A percentile compares a stretch with the other conserved stretches of the same genome.
Conservation (phyloP, 345 rosid genomes). For the Toxicodendron radicans region DNA sequence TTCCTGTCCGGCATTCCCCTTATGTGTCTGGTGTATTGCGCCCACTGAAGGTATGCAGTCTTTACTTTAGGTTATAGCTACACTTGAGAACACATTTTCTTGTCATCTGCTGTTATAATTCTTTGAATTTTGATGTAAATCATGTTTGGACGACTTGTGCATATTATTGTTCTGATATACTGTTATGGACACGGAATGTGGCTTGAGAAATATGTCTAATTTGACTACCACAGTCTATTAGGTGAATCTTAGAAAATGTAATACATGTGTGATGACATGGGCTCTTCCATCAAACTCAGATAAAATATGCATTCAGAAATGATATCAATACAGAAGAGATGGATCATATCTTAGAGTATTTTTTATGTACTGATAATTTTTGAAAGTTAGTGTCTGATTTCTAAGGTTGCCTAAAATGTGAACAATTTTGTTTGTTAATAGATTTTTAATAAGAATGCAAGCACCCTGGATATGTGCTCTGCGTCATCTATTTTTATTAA, state of each 20-base stretch:
- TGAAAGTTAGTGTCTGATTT: background rate
- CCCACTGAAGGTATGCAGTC: slow-evolving; percentile 65
- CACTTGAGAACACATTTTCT: background rate
- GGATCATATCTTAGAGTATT: background rate
- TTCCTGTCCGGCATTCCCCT: slow-evolving; percentile 88
- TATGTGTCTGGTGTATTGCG: slow-evolving; percentile 77
- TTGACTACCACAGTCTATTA: background rate
- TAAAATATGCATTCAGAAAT: background rate
- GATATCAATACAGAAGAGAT: background rate
- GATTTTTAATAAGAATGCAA: background rate
- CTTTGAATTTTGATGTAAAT: too few relatives aligned
- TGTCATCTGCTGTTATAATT: background rate
- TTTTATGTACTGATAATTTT: too few relatives aligned
- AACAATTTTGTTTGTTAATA: background rate
- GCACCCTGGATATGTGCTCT: background rate
- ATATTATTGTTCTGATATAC: background rate
- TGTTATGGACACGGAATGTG: background rate
- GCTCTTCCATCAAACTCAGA: background rate
- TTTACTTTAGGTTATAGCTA: slow-evolving; percentile 11
- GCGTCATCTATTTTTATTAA: background rate
- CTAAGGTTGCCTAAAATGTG: background rate
- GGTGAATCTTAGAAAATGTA: background rate
- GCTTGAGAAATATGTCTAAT: background rate
- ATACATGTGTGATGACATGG: background rate
- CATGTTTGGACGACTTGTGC: background rate